Conservation (phyloP, 2,329 filamentous ascomycete genomes). For the Fusarium sp. region DNA sequence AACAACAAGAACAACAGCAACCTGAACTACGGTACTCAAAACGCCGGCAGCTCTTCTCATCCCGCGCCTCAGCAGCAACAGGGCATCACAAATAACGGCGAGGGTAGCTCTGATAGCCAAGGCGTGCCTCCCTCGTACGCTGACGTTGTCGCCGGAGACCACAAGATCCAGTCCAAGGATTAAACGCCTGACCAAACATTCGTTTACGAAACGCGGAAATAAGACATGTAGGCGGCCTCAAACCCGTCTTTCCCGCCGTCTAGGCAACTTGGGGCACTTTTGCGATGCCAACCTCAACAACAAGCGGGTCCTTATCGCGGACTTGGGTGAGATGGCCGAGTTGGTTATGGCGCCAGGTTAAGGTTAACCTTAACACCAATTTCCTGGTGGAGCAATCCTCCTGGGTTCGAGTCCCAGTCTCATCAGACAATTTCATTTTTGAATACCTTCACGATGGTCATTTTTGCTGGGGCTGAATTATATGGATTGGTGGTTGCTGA, state of each 20-base stretch:
- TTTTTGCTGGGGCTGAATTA: constrained; percentile 12
- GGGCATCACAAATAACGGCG: constrained; percentile 54
- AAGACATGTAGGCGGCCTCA: neutral
- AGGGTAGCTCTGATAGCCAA: constrained; percentile 56
- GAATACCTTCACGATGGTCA: neutral
- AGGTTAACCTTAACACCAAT: constrained; percentile 43
- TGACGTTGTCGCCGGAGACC: constrained; percentile 87
- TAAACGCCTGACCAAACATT: constrained; percentile 32
- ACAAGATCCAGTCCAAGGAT: constrained; percentile 80
- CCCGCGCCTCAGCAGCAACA: constrained; percentile 51
- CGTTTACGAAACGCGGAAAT: neutral
- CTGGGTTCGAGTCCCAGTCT: constrained; percentile 48
- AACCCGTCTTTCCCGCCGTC: neutral
- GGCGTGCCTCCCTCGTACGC: constrained; percentile 85
- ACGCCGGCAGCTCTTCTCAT: constrained; percentile 42
- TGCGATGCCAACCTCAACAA: constrained; percentile 16
- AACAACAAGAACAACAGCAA: constrained; percentile 27
- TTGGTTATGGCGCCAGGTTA: constrained; percentile 48
- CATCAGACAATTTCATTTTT: constrained; percentile 40
- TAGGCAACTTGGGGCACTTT: constrained; percentile 21
- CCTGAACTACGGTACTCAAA: constrained; percentile 63
- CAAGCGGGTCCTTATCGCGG: constrained; percentile 34
- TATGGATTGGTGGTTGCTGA: neutral
- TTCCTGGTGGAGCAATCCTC: constrained; percentile 48
- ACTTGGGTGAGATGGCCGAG: constrained; percentile 46